Evolutionary conservation across 83 land plant species (phyloP), one percentile per base, ranked within the genome.

Genomic region (Isoetes engelmannii): DNA sequence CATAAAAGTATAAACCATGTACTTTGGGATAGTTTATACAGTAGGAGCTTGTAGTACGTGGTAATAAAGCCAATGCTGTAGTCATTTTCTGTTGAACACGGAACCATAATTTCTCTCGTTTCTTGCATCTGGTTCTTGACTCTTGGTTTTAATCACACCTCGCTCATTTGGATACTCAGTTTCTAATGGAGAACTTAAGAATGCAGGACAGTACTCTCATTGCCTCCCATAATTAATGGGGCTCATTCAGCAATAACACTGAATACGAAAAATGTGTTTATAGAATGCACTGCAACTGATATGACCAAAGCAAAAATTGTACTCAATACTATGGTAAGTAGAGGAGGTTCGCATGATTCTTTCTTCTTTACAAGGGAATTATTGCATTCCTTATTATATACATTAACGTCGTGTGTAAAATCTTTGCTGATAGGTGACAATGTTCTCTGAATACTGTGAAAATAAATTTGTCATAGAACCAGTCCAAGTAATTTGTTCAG

Each of bases 211-310:
- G 97, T 94, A 6, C 71, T 94, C 57, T 94, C 99, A 50, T 73
- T 91, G 46, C 99, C 99, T 42, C 99, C 97, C 63, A 94, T 94
- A 45, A 94, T 94, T 15, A 94, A 94, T 81, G 81, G 97, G 65
- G 96, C 97, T 18, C 99, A 90, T 80, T 94, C 99, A 15, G 96
- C 99, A 44, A 94, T 94, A 48, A 78, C 83, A 19, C 73, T 94
- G 70, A 78, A 80, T 72, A 94, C 99, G 13, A 94, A 82, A 79
- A 90, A 90, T 81, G 85, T 94, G 6, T 85, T 94, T 47, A 88
- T 94, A 63, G 99, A 94, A 75, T 94, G 99, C 75, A 94, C 99
- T 60, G 99, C 97, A 37, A 90, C 97, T 44, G 99, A 94, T 77
- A 74, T 90, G 77, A 88, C 93, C 37, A 90, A 90, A 77, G 99